Percentiles rank a stretch among this genome's conserved stretches.
phyloP scores from a whole-genome alignment of 768 basidiomycete genomes.

The Calocera viscosa region DNA sequence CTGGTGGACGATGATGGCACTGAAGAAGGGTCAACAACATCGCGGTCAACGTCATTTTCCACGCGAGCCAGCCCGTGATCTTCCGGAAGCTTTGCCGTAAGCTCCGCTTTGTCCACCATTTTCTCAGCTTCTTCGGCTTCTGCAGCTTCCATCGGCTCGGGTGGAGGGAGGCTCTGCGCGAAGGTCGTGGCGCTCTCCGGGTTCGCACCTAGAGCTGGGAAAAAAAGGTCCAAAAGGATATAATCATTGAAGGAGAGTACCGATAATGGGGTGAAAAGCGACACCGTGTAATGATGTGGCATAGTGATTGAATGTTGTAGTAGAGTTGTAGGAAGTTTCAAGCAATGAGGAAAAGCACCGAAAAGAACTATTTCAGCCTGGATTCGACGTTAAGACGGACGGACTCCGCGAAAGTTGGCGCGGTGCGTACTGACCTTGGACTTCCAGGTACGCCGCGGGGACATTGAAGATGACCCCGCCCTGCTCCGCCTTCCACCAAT shows the following conservation, averaged over 20 bases:
- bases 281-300: conserved; percentile 2
- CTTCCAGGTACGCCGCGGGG: conserved; percentile 82
- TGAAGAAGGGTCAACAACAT: conserved; percentile 15
- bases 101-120: conserved; percentile 3
- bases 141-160: conserved; percentile 21
- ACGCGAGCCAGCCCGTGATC: conserved; percentile 6
- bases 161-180: background rate
- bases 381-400: conserved; percentile 36
- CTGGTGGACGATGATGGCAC: background rate
- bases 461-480: conserved; percentile 78
- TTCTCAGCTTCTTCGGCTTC: conserved; percentile 7
- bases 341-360: conserved; percentile 22
- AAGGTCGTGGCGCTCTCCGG: too few relatives aligned
- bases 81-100: conserved; percentile 9
- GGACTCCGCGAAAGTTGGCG: conserved; percentile 37
- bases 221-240: background rate
- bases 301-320: conserved; percentile 8
- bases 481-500: conserved; percentile 95
- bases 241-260: conserved; percentile 4
- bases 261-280: background rate
- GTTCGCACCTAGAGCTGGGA: background rate
- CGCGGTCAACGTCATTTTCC: background rate
- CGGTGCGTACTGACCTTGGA: conserved; percentile 67
- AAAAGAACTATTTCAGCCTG: conserved; percentile 66
- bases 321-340: conserved; percentile 26